Conservation (phyloP, 805 yeast genomes). For the Starmerella roubikii region DNA sequence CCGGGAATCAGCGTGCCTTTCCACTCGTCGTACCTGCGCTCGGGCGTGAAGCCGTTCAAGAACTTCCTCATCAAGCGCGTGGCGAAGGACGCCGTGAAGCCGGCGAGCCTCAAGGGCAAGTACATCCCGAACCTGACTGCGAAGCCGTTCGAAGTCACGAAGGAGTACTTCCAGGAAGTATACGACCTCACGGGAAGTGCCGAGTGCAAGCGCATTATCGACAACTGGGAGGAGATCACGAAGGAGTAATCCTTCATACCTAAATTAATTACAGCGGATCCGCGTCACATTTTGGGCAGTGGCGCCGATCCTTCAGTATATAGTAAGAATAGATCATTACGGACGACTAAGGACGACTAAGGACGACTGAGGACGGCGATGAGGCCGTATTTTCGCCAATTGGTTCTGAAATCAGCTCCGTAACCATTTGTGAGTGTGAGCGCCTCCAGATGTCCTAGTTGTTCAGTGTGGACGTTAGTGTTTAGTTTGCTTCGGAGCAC, state of each 20-base stretch:
- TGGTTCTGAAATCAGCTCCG: too few species aligned
- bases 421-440: too few species aligned
- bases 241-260: conserved; percentile 11
- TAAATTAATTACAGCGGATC: too few species aligned
- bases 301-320: too few species aligned
- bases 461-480: too few species aligned
- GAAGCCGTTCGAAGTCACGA: conserved; percentile 87
- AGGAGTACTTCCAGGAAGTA: conserved; percentile 94
- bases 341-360: too few species aligned
- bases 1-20: conserved; percentile 99
- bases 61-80: conserved; percentile 93
- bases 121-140: conserved; percentile 99
- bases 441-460: too few species aligned
- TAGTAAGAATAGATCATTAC: too few species aligned
- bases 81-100: conserved; percentile 87
- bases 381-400: too few species aligned
- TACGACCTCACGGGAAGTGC: conserved; percentile 83
- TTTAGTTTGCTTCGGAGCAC: too few species aligned
- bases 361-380: too few species aligned
- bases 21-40: conserved; percentile 97
- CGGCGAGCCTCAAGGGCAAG: conserved; percentile 82
- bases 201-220: conserved; percentile 76
- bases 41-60: conserved; percentile 98
- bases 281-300: too few species aligned
- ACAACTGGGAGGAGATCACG: conserved; percentile 83